Conservation (phyloP, 805 yeast species). For the Allodekkera sacchari region DNA sequence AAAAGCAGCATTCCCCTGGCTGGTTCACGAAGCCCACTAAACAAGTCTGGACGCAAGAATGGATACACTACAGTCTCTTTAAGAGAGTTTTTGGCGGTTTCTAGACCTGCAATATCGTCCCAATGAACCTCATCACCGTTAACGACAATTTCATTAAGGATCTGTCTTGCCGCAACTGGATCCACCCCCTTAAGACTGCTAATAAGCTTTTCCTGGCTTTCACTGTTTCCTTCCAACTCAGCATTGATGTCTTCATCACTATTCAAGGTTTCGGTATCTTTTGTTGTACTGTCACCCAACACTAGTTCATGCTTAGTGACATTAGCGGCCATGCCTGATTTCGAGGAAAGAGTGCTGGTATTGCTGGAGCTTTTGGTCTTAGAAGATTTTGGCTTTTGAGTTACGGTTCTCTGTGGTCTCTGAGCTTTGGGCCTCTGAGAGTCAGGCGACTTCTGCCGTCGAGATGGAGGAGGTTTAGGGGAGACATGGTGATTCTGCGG, state of each 20-base stretch:
- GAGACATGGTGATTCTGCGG: too few species aligned
- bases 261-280: conserved; percentile 23
- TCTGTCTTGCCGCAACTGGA: conserved; percentile 68
- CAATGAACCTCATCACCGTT: conserved; percentile 88
- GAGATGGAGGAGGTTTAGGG: too few species aligned
- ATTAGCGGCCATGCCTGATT: conserved; percentile 1
- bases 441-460: too few species aligned
- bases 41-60: conserved; percentile 85
- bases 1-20: conserved; percentile 92
- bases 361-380: conserved; percentile 2
- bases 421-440: too few species aligned
- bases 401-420: background rate
- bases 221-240: conserved; percentile 16
- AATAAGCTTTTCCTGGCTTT: conserved; percentile 27
- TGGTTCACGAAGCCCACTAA: conserved; percentile 86
- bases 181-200: conserved; percentile 65
- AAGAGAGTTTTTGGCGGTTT: conserved; percentile 76
- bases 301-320: background rate
- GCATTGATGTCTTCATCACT: conserved; percentile 11
- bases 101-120: conserved; percentile 93
- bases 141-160: conserved; percentile 79
- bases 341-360: conserved; percentile 1
- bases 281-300: conserved; percentile 8
- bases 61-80: conserved; percentile 97
- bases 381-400: too few species aligned